phyloP scores from a whole-genome alignment of 345 rosid species.

The Ailanthus altissimus region DNA sequence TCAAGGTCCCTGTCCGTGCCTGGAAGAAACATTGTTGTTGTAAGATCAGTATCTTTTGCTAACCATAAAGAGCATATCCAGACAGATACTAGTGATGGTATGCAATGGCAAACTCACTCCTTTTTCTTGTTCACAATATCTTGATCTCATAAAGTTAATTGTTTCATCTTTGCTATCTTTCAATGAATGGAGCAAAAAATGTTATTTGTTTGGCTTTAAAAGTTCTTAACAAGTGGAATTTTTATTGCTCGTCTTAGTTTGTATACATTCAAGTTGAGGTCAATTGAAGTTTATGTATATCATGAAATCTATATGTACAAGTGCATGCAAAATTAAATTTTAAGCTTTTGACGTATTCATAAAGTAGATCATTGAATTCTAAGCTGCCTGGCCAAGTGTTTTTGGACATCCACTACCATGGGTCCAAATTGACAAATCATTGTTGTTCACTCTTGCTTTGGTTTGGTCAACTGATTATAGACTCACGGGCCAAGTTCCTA shows the following conservation, averaged over 20 bases:
- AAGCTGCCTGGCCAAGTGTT: background rate
- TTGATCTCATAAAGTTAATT: background rate
- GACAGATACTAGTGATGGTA: slow-evolving; percentile 54
- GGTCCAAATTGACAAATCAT: slow-evolving; percentile 3
- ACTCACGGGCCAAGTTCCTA: background rate
- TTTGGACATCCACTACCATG: slow-evolving; percentile 14
- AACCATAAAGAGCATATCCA: slow-evolving; percentile 38
- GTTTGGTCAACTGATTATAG: background rate
- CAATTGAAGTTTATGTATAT: background rate
- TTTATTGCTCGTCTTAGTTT: background rate
- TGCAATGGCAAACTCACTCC: slow-evolving; percentile 4
- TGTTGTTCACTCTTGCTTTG: background rate
- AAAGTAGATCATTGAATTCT: background rate
- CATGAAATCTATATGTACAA: background rate
- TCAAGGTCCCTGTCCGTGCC: slow-evolving; percentile 83
- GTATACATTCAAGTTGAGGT: background rate
- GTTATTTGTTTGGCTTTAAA: background rate
- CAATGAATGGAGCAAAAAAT: background rate
- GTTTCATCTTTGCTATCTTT: slow-evolving; percentile 1
- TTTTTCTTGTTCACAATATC: background rate
- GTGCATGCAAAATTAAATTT: background rate
- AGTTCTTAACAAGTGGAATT: background rate
- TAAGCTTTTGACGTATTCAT: background rate
- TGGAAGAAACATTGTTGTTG: slow-evolving; percentile 70
- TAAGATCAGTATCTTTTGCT: slow-evolving; percentile 70